A percentile compares a stretch with the other conserved stretches of the same genome.
phyloP scores from a whole-genome alignment of 2,329 filamentous ascomycete genomes.

The Claviceps sp. region DNA sequence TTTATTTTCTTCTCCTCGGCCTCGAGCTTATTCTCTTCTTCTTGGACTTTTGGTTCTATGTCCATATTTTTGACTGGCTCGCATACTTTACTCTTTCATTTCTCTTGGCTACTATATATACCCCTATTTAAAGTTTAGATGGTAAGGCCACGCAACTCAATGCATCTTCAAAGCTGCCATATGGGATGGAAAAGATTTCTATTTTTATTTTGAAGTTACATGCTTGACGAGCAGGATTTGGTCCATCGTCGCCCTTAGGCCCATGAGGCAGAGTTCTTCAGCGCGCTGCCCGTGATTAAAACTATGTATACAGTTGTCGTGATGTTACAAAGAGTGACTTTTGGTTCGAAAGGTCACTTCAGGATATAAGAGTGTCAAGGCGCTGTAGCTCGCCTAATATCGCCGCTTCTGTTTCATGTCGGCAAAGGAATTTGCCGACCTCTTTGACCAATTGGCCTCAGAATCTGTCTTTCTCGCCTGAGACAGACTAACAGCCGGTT shows the following conservation, averaged over 20 bases:
- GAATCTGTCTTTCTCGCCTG: conserved; percentile 51
- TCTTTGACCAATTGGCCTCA: conserved; percentile 26
- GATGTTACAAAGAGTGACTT: too few relatives aligned
- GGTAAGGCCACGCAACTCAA: background rate
- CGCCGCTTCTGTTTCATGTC: conserved; percentile 19
- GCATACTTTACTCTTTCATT: background rate
- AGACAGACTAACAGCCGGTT: conserved; percentile 45
- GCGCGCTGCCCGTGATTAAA: too few relatives aligned
- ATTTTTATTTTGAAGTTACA: background rate
- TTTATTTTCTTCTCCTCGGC: background rate
- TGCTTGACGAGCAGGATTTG: too few relatives aligned
- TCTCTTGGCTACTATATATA: conserved; percentile 4
- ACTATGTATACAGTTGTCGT: too few relatives aligned
- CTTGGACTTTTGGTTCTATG: background rate
- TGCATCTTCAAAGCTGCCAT: background rate
- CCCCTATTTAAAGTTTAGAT: conserved; percentile 7
- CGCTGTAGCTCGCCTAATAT: background rate
- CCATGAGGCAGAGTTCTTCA: background rate
- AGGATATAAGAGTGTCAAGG: too few relatives aligned
- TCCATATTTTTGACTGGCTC: background rate
- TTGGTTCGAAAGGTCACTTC: too few relatives aligned
- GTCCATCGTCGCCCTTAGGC: background rate
- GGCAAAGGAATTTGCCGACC: conserved; percentile 27
- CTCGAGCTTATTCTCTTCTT: background rate
- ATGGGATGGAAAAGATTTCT: background rate